phyloP scores from a whole-genome alignment of 768 basidiomycete species.

The Tylopilus rubrobrunneus region DNA sequence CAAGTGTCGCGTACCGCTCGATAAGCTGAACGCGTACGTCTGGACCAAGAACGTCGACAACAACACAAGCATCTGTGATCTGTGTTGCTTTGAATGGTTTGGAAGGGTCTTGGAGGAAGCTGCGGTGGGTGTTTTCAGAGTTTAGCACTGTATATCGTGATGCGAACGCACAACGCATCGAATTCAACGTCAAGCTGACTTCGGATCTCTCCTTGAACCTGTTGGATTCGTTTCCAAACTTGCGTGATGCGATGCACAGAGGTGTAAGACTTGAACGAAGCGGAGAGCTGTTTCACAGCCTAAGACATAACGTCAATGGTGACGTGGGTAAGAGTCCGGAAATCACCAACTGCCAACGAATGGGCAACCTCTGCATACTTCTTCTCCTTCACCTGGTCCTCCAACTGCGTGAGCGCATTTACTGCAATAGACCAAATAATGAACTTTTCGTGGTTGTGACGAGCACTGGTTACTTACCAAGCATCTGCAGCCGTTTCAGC shows the following conservation, averaged over 20 bases:
- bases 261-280: slow-evolving; percentile 74
- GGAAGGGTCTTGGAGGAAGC: slow-evolving; percentile 75
- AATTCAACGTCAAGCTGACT: slow-evolving; percentile 85
- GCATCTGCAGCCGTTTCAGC: slow-evolving; percentile 88
- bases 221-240: slow-evolving; percentile 75
- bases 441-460: neutral
- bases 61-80: slow-evolving; percentile 81
- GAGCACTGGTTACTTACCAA: slow-evolving; percentile 54
- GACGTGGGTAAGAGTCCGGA: slow-evolving; percentile 12
- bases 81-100: slow-evolving; percentile 60
- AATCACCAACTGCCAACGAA: slow-evolving; percentile 62
- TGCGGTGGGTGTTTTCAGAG: slow-evolving; percentile 27
- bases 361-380: slow-evolving; percentile 83
- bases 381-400: slow-evolving; percentile 71
- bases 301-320: slow-evolving; percentile 27
- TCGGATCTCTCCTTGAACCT: slow-evolving; percentile 79
- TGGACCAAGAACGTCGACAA: slow-evolving; percentile 81
- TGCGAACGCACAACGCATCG: slow-evolving; percentile 77
- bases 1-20: slow-evolving; percentile 84
- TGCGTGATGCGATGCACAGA: slow-evolving; percentile 74
- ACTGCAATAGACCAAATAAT: slow-evolving; percentile 40
- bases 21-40: slow-evolving; percentile 81
- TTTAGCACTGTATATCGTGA: neutral
- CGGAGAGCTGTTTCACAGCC: slow-evolving; percentile 86
- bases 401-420: slow-evolving; percentile 77